Evolutionary conservation across 2,329 filamentous ascomycete species (phyloP), one percentile per base, ranked within the genome.

Genomic region (Ascochyta clinopodiicola): DNA sequence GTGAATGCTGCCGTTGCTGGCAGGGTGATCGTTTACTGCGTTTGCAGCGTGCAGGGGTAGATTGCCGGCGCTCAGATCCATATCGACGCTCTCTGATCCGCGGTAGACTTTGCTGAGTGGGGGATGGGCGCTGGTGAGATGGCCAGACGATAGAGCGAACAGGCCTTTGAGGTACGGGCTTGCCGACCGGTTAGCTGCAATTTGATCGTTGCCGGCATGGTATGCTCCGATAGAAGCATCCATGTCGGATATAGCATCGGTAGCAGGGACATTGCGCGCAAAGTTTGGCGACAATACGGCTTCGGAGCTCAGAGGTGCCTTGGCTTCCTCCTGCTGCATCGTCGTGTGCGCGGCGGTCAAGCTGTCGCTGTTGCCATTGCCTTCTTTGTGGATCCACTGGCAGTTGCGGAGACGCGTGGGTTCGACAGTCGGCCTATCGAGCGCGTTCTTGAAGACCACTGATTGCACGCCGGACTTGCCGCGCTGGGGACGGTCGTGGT

Each of bases 381-480:
- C 67, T 61, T 70, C 58, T 50, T 66, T 65, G 35, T 60, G 58
- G 32, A 67, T 53, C 60, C 57, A 69, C 45, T 68, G 64, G 19
- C 58, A 61, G 42, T 66, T 44, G 40, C 61, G 61, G 9, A 66
- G 56, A 42, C 50, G 51, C 13, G 43, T 56, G 1, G 48, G 44
- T 25, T 49, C 25, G 43, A 51, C 13, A 34, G 24, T 12, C 17
- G 34, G 49, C 36, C 24, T 36, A 12, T 43, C 45, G 24, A 17
- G 17, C 19, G 12, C 35, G 34, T 46, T 57, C 31, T 47, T 48
- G 27, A 42, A 22, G 22, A 8, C 38, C 6, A 47, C 12, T 4
- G 47, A 51, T 27, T 46, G 37, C 19, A 31, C 46, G 10, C 42
- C 46, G 13, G 46, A 45, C 32, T 38, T 51, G 46, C 52, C 52